Evolutionary conservation across 257 asterid genomes (phyloP).

Genomic region (Cynanchum wilfordii): DNA sequence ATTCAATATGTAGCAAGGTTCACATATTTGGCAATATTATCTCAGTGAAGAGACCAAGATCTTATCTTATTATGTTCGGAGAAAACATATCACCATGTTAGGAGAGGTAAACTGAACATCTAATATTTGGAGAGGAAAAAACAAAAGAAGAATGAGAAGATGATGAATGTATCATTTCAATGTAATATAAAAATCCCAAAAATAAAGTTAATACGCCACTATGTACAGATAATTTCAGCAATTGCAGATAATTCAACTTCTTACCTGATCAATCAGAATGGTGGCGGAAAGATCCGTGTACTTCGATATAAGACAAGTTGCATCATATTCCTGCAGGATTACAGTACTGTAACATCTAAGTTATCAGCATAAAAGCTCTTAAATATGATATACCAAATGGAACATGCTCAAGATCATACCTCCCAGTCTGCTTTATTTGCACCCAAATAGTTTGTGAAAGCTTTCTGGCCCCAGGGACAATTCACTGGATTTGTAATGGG

Average conservation of each 20-base stretch:
- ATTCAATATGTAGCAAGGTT: background rate
- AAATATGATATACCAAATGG: background rate
- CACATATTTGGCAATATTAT: background rate
- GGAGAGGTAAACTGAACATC: background rate
- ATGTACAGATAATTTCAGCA: background rate
- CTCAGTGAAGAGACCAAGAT: background rate
- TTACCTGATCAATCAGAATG: constrained; percentile 94
- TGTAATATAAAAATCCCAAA: background rate
- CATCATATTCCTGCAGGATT: constrained; percentile 80
- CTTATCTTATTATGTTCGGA: background rate
- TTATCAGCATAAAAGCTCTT: constrained; percentile 5
- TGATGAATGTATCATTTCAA: no score
- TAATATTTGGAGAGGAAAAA: background rate
- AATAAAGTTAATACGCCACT: background rate
- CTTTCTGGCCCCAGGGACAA: constrained; percentile 99
- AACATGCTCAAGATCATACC: constrained; percentile 43
- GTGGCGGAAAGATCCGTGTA: constrained; percentile 57
- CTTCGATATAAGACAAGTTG: constrained; percentile 68
- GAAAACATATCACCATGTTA: background rate
- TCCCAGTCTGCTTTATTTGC: constrained; percentile 80
- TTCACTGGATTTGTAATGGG: constrained; percentile 76
- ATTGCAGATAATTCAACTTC: background rate
- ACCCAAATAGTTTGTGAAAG: constrained; percentile 87
- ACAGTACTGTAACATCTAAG: constrained; percentile 8
- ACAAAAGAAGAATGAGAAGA: background rate